Evolutionary conservation across 164 flowering plant species (phyloP).

Genomic region (Umbilicus rupestris): DNA sequence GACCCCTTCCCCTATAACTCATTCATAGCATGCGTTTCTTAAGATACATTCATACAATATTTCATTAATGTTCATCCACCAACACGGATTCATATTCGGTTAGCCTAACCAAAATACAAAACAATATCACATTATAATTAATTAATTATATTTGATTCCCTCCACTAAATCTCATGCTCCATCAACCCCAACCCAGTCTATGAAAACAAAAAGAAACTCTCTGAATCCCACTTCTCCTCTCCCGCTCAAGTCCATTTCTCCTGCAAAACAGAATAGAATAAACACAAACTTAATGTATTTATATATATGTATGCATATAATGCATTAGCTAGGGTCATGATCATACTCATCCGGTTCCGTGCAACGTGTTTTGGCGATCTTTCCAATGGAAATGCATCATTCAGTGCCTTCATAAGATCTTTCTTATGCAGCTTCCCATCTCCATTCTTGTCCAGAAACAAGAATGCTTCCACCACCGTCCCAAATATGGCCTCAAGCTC

Average conservation of each 20-base stretch:
- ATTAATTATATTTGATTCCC: no score
- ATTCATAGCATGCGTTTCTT: no score
- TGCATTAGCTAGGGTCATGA: background rate
- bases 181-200: slow-evolving; percentile 1
- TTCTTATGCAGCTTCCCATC: slow-evolving; percentile 66
- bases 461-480: slow-evolving; percentile 55
- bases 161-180: background rate
- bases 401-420: slow-evolving; percentile 54
- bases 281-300: background rate
- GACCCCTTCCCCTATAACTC: no score
- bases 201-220: slow-evolving; percentile 1
- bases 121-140: no score
- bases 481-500: slow-evolving; percentile 51
- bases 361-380: slow-evolving; percentile 52
- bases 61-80: no score
- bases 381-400: slow-evolving; percentile 45
- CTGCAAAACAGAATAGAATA: background rate
- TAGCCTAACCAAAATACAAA: no score
- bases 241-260: background rate
- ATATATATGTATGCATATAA: background rate
- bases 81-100: no score
- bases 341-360: slow-evolving; percentile 46
- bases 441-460: slow-evolving; percentile 67
- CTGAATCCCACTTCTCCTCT: slow-evolving; percentile 4
- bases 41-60: no score